Evolutionary conservation across 2,329 filamentous ascomycete species (phyloP).

Genomic region (Fusarium sulawesiense): DNA sequence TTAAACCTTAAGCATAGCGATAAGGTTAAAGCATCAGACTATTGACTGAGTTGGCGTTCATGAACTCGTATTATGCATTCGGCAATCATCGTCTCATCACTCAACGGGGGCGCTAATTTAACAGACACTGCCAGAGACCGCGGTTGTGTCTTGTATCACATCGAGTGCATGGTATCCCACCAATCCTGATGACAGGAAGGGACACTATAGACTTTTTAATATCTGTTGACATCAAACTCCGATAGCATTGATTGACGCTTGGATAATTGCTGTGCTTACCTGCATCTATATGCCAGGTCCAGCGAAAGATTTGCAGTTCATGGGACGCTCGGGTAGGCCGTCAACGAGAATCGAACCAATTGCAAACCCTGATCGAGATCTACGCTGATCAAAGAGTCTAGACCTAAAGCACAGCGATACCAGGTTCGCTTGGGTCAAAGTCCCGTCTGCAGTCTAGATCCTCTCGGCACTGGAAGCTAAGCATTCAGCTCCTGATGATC

Average conservation of each 20-base stretch:
- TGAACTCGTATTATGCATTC: neutral
- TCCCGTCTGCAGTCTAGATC: neutral
- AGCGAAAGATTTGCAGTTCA: neutral
- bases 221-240: fast-evolving
- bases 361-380: neutral
- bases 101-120: too few relatives aligned
- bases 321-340: fast-evolving
- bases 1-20: neutral
- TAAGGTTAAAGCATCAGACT: neutral
- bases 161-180: neutral
- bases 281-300: neutral
- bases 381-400: neutral
- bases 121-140: neutral
- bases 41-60: neutral
- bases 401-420: neutral
- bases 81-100: neutral
- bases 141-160: neutral
- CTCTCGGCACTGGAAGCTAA: neutral
- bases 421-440: neutral
- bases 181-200: neutral
- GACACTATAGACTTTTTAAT: neutral
- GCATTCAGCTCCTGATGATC: neutral
- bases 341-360: neutral
- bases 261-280: neutral
- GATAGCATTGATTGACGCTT: neutral